Base-by-base conservation (phyloP, 495 filamentous ascomycete genomes). In the Hyaloscypha variabilis region DNA sequence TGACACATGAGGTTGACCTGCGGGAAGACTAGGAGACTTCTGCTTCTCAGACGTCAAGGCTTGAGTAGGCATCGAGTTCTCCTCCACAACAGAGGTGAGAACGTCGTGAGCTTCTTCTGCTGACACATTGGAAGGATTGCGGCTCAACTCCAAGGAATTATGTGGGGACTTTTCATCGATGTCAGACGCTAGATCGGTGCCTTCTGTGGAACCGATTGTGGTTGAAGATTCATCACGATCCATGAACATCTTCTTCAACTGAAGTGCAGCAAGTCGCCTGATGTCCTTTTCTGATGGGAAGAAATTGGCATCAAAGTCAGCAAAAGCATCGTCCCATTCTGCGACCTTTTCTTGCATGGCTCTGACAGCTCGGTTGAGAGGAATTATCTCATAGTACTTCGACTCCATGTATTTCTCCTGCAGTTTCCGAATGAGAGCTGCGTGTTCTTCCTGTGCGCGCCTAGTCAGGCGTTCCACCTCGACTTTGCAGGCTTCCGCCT, bases 241-340 rank as follows among this genome's bases (percentile, higher is more conserved):
- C 21, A 96, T 84, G 74, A 98, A 99, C 60, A 99, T 90, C 73
- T 95, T 97, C 76, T 90, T 95, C 57, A 99, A 81, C 69, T 99
- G 96, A 36, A 97, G 82, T 26, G 93, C 90, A 50, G 96, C 94
- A 57, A 99, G 79, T 67, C 94, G 86, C 64, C 93, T 86, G 66
- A 99, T 97, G 77, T 99, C 96, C 70, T 97, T 98, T 71, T 99
- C 96, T 0, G 94, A 97, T 19, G 92, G 92, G 72, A 99, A 93
- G 76, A 95, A 99, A 67, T 94, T 91, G 58, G 87, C 87, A 71
- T 99, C 96, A 64, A 99, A 97, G 34, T 91, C 88, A 36, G 87
- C 85, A 75, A 99, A 99, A 3, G 84, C 85, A 25, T 85, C 87
- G 70, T 99, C 96, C 96, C 96, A 99, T 69, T 93, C 91, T 8